Base-by-base conservation (phyloP, 2,329 filamentous ascomycete species). In the Didymella pinodella region DNA sequence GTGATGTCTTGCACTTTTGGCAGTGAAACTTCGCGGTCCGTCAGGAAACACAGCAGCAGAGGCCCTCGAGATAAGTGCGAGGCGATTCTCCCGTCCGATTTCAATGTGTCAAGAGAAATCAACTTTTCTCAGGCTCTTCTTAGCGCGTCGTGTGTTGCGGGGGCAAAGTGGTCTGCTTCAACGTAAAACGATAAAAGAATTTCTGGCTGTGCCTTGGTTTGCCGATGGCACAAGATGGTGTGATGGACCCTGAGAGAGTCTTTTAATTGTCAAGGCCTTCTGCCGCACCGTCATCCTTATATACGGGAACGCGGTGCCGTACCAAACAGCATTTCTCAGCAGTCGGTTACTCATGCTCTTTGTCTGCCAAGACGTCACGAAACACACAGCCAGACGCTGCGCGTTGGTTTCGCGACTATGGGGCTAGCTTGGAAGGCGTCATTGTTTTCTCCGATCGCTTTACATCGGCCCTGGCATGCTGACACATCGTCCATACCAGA, bases 391-490 rank as follows among this genome's bases (percentile, higher is more conserved):
- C 52, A 55, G 47, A 43, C 25, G 49, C 43, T 43, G 61, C 68
- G 63, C 59, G 65, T 65, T 59, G 54, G 34, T 63, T 67, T 66
- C 62, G 66, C 59, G 64, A 63, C 44, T 53, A 48, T 45, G 56
- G 48, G 48, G 58, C 65, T 73, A 74, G 71, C 67, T 59, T 49
- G 32, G 62, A 75, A 75, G 72, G 62, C 66, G 67, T 62, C 61
- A 74, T 72, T 61, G 28, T 63, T 69, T 65, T 69, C 59, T 66
- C 70, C 71, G 69, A 66, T 40, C 69, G 69, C 69, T 65, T 74
- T 71, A 58, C 62, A 47, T 55, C 72, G 72, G 73, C 65, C 68
- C 73, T 69, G 62, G 57, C 61, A 31, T 46, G 59, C 62, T 69
- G 56, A 69, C 66, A 69, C 44, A 48, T 26, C 36, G 29, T 26